Evolutionary conservation across 208 protist genomes (phyloP), one percentile per base, ranked within the genome.

Genomic region (Leishmania major): DNA sequence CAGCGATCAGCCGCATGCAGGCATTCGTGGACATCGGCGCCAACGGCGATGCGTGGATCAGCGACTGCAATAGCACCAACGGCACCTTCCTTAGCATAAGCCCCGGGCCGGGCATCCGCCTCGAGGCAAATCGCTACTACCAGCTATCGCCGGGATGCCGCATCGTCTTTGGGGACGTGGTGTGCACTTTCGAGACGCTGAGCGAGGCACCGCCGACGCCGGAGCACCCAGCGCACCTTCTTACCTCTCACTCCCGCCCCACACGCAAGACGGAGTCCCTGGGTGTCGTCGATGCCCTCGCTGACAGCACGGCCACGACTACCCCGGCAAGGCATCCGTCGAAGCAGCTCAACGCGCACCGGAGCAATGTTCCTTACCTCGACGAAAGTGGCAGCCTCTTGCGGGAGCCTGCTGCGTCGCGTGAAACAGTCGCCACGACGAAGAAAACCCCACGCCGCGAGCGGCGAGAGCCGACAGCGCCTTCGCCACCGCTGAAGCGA

Each of bases 41-140:
- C 11, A 98, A 98, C 80, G 93, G 92, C 1, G 95, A 98, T 74
- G 93, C 91, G 47, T 98, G 95, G 94, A 66, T 98, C 22, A 83
- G 77, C 40, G 95, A 98, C 84, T 95, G 91, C 84, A 89, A 91
- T 57, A 97, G 93, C 53, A 98, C 95, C 3, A 98, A 98, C 87
- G 95, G 95, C 22, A 98, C 95, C 2, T 92, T 91, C 76, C 57
- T 97, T 28, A 79, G 90, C 45, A 73, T 94, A 19, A 84, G 84
- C 40, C 75, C 80, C 0, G 93, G 95, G 3, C 74, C 86, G 1
- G 93, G 93, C 1, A 78, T 83, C 8, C 90, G 91, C 8, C 85
- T 98, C 11, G 88, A 96, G 74, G 88, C 88, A 1, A 85, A 95
- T 47, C 83, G 87, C 71, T 95, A 91, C 83, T 98, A 98, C 70